These are phyloP conservation scores for Waltergamsia citrina DNA, from an alignment of 2,329 filamentous ascomycete species.

Conservation along the genomic window DNA sequence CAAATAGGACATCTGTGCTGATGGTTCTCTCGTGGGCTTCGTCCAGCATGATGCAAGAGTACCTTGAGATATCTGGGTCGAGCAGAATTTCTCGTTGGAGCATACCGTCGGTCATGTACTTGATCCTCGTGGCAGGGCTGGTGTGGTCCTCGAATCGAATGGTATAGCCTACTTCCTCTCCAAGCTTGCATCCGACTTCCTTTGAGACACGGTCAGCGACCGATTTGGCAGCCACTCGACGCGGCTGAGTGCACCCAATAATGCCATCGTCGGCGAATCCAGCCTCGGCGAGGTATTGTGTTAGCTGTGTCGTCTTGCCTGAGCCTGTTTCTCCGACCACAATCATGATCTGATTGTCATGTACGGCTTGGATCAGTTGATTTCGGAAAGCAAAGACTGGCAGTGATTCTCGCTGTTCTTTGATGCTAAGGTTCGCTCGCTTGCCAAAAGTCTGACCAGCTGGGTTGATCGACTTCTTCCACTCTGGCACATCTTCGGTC, in stretches of 20 bases:
- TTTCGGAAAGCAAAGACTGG: conserved; percentile 85
- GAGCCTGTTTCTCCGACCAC: conserved; percentile 97
- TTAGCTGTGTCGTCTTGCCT: conserved; percentile 93
- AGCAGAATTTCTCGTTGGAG: conserved; percentile 89
- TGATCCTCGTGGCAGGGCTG: conserved; percentile 80
- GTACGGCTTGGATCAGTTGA: conserved; percentile 79
- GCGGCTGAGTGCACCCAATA: conserved; percentile 93
- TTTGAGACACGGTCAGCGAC: conserved; percentile 95
- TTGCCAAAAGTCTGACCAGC: conserved; percentile 78
- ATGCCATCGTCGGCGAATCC: conserved; percentile 82
- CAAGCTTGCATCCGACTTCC: conserved; percentile 85
- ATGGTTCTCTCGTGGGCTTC: conserved; percentile 98
- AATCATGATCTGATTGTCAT: conserved; percentile 83
- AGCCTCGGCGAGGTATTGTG: conserved; percentile 88
- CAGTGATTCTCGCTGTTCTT: conserved; percentile 82
- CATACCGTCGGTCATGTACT: conserved; percentile 99
- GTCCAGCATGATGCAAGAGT: conserved; percentile 96
- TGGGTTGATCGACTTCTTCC: conserved; percentile 76
- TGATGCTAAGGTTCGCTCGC: conserved; percentile 84
- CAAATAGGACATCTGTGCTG: conserved; percentile 90
- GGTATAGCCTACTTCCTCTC: conserved; percentile 90
- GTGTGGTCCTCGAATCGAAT: conserved; percentile 97
- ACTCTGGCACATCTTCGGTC: conserved; percentile 72
- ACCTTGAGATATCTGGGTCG: conserved; percentile 79
- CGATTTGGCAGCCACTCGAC: conserved; percentile 94